phyloP scores from a whole-genome alignment of 176 grass and related monocot genomes.

The Lolium perenne region DNA sequence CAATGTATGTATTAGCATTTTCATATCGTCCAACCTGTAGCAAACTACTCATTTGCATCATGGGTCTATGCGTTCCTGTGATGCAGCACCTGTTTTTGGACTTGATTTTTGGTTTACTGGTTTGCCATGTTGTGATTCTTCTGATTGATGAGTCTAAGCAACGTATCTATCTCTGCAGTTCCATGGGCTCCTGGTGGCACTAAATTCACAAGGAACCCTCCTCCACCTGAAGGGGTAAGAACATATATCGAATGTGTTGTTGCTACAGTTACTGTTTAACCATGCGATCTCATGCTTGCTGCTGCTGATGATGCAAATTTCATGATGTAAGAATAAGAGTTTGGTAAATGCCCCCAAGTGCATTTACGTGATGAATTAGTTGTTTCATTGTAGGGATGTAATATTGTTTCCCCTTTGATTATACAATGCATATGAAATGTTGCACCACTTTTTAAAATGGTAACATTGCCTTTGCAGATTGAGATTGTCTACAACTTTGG shows the following conservation, averaged over 20 bases:
- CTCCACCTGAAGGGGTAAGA: slow-evolving; percentile 94
- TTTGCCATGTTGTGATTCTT: slow-evolving; percentile 1
- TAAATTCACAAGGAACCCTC: slow-evolving; percentile 93
- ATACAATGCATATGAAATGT: slow-evolving; percentile 10
- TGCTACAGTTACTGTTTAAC: background rate
- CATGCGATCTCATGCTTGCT: no score
- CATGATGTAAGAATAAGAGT: background rate
- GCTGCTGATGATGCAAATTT: no score
- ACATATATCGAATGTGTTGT: background rate
- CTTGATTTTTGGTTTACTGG: background rate
- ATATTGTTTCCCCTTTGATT: background rate
- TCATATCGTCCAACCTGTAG: background rate
- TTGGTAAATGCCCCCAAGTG: background rate
- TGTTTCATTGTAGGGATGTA: background rate
- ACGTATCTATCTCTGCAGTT: slow-evolving; percentile 55
- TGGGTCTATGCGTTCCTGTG: slow-evolving; percentile 5
- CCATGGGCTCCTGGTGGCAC: slow-evolving; percentile 92
- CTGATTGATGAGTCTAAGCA: background rate
- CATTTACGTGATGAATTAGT: background rate
- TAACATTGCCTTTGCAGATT: slow-evolving; percentile 58
- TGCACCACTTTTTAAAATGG: background rate
- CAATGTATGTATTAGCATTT: background rate
- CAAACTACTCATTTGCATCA: background rate
- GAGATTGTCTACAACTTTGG: slow-evolving; percentile 92
- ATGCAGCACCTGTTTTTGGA: background rate